Base-by-base conservation (phyloP, 176 grass and related monocot species). In the Alopecurus myosuroides region DNA sequence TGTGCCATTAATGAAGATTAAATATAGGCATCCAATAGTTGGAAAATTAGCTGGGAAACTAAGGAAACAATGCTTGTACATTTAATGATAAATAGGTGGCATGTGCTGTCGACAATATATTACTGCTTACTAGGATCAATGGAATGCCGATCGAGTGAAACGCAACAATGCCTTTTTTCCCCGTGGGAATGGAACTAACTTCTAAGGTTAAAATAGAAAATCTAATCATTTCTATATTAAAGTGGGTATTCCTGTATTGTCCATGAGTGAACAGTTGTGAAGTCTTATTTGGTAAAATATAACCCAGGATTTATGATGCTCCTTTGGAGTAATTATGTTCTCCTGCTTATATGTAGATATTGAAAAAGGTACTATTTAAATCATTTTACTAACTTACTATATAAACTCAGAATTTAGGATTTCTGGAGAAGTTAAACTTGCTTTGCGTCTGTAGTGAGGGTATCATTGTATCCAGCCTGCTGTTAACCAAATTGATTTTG, bases 331-430 rank as follows among this genome's bases (percentile, higher is more conserved):
- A 74, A 88, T 65, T 45, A 84, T 36, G 19, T 73, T 66, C 25
- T 51, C 15, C 10, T 88, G 55, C 75, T 44, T 52, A 56, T 81
- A 87, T 28, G 56, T 45, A 81, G 26, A 70, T 57, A 26, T 64
- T 75, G 51, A 39, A 60, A 25, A 14, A 42, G 33, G 68, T 65
- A 56, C 11, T 44, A 23, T 51, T 48, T 30, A 46, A 39, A 73
- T 52, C 65, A 34, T 44, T 81, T 18, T 76, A 62, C 22, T 45
- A n/a, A n/a, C n/a, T n/a, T n/a, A n/a, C n/a, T n/a, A n/a, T n/a
- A 80, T 5, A 17, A 74, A 81, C 18, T 26, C 30, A 36, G 28
- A 14, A 28, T 63, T 53, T 52, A 73, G 4, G 25, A 19, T 80
- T 37, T 37, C 33, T 81, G 30, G 25, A 76, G 61, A 70, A 31